Conservation (phyloP, 2,329 filamentous ascomycete genomes). For the Hymenoscyphus occultus region DNA sequence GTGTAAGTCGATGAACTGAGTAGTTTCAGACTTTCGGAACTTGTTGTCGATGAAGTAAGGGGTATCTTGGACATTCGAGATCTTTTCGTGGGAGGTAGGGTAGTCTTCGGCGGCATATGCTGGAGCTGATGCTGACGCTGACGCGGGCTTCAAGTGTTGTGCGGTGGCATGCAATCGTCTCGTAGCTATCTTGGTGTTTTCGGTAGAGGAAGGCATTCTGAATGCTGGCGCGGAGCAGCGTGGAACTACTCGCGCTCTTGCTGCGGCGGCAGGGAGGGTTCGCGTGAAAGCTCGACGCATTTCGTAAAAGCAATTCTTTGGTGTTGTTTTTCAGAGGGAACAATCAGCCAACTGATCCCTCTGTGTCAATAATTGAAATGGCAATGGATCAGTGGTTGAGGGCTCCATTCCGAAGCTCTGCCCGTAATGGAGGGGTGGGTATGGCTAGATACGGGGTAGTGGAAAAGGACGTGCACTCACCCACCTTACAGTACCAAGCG, state of each 20-base stretch:
- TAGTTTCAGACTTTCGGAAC: constrained; percentile 65
- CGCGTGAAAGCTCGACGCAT: constrained; percentile 35
- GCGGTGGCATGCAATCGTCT: constrained; percentile 57
- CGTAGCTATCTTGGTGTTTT: constrained; percentile 39
- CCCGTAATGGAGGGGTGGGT: not conserved
- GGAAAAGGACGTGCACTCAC: not conserved
- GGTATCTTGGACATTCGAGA: constrained; percentile 65
- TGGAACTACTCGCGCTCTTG: constrained; percentile 17
- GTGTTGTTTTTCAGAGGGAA: not conserved
- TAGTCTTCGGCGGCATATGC: constrained; percentile 58
- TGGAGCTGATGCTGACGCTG: constrained; percentile 45
- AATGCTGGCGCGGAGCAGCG: constrained; percentile 28
- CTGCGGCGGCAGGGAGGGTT: constrained; percentile 30
- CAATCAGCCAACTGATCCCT: constrained; percentile 3
- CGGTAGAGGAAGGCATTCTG: constrained; percentile 30
- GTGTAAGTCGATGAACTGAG: constrained; percentile 74
- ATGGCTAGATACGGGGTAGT: not conserved
- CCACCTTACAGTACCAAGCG: not conserved
- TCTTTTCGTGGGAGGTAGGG: constrained; percentile 69
- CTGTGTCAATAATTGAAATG: not conserved
- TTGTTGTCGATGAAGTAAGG: constrained; percentile 81
- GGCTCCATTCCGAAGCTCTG: not conserved
- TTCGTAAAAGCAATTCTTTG: not conserved
- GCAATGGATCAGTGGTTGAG: not conserved
- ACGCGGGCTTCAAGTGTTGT: constrained; percentile 51